These are phyloP conservation scores for Sclerotinia glacialis DNA, from an alignment of 2,329 filamentous ascomycete genomes.

Conservation along the genomic window DNA sequence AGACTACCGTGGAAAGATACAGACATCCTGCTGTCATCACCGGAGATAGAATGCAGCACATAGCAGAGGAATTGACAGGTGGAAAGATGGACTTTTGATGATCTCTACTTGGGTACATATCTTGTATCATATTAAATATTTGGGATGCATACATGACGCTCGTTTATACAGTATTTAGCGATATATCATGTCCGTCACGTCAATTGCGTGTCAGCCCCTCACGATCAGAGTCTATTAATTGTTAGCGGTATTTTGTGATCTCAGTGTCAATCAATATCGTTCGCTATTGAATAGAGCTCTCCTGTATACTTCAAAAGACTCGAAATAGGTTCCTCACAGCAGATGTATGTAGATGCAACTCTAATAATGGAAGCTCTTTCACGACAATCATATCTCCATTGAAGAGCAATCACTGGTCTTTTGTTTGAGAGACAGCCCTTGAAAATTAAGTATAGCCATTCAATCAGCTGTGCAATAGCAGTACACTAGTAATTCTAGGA, in stretches of 20 bases:
- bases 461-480: neutral
- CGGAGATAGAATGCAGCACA: slow-evolving; percentile 58
- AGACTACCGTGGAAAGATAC: slow-evolving; percentile 39
- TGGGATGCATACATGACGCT: neutral
- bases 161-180: slow-evolving; percentile 1
- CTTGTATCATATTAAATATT: slow-evolving; percentile 4
- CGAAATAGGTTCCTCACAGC: neutral
- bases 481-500: neutral
- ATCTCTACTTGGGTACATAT: neutral
- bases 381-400: neutral
- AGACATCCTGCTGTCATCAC: slow-evolving; percentile 41
- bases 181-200: neutral
- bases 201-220: neutral
- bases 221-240: neutral
- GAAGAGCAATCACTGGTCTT: neutral
- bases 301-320: neutral
- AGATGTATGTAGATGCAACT: neutral
- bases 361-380: no score
- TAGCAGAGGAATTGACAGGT: slow-evolving; percentile 66
- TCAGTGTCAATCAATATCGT: neutral
- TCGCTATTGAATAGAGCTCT: neutral
- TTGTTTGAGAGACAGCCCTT: neutral
- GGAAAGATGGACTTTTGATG: slow-evolving; percentile 51
- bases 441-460: neutral
- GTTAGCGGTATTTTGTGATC: neutral